phyloP scores from a whole-genome alignment of 352 stramenopile genomes.

The Pythium apleroticum region DNA sequence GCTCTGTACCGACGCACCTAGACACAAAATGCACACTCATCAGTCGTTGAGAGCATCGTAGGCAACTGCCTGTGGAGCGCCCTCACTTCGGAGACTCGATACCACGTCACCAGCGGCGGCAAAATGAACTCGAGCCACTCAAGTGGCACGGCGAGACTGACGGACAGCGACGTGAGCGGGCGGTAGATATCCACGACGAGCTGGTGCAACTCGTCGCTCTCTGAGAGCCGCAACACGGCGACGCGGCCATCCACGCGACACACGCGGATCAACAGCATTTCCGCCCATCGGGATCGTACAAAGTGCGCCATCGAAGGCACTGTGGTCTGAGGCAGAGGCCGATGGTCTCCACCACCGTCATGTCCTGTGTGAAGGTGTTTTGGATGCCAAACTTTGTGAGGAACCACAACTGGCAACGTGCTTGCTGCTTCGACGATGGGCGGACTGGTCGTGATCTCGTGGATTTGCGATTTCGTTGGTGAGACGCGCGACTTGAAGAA shows the following conservation, averaged over 20 bases:
- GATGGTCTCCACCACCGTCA: background rate
- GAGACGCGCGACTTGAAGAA: slow-evolving; percentile 32
- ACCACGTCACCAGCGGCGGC: slow-evolving; percentile 22
- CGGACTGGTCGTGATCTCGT: background rate
- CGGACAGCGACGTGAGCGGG: slow-evolving; percentile 5
- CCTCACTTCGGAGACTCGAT: slow-evolving; percentile 16
- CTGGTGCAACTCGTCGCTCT: slow-evolving; percentile 23
- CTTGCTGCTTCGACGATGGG: background rate
- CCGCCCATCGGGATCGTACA: slow-evolving; percentile 17
- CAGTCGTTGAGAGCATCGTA: background rate
- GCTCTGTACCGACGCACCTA: slow-evolving; percentile 30
- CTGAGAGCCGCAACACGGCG: slow-evolving; percentile 27
- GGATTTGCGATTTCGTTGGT: background rate
- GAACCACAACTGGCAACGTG: slow-evolving; percentile 6
- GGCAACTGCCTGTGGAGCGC: background rate
- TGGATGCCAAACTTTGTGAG: background rate
- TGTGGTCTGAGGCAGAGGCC: background rate
- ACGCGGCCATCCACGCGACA: slow-evolving; percentile 13
- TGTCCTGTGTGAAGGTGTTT: background rate
- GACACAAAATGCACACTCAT: background rate
- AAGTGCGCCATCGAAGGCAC: slow-evolving; percentile 4
- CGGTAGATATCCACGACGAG: slow-evolving; percentile 32
- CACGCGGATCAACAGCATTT: slow-evolving; percentile 21
- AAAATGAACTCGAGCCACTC: slow-evolving; percentile 26
- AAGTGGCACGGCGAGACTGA: slow-evolving; percentile 18